Evolutionary conservation across 2,329 filamentous ascomycete species (phyloP).

Genomic region (Colletotrichum sp.): DNA sequence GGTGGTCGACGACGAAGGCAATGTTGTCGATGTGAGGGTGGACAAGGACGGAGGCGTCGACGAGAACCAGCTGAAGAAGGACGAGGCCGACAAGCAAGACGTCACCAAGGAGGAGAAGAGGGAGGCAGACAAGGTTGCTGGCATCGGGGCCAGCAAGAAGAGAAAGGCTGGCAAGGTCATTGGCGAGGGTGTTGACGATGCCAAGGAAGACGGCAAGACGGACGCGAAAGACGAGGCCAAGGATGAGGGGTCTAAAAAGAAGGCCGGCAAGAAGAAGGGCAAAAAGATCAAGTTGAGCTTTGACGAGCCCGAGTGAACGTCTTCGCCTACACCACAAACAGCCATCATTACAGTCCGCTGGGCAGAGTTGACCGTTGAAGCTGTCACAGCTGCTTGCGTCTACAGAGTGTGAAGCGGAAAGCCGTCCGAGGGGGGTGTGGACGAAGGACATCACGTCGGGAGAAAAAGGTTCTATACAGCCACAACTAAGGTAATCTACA

Average conservation of each 20-base stretch:
- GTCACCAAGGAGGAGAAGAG: slow-evolving; percentile 25
- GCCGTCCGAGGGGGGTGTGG: neutral
- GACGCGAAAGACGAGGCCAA: neutral
- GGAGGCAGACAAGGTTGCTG: slow-evolving; percentile 40
- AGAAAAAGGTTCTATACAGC: slow-evolving; percentile 29
- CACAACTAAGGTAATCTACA: slow-evolving; percentile 44
- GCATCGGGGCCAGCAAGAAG: slow-evolving; percentile 54
- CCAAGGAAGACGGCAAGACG: neutral
- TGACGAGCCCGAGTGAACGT: slow-evolving; percentile 25
- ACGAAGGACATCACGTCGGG: neutral
- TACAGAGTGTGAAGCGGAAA: neutral
- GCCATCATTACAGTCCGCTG: neutral
- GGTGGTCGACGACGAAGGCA: slow-evolving; percentile 75
- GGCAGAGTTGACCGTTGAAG: neutral
- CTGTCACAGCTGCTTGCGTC: neutral
- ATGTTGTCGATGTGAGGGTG: slow-evolving; percentile 59
- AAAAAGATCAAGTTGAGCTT: slow-evolving; percentile 75
- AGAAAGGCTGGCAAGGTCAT: slow-evolving; percentile 60
- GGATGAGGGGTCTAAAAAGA: slow-evolving; percentile 25
- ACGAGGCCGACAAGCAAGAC: slow-evolving; percentile 27
- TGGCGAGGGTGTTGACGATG: slow-evolving; percentile 37
- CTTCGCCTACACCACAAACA: neutral
- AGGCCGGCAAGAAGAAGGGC: slow-evolving; percentile 47
- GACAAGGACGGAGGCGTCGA: slow-evolving; percentile 48
- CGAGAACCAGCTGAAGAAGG: slow-evolving; percentile 30